phyloP scores from a whole-genome alignment of 2,329 filamentous ascomycete species.

The Colletotrichum scovillei region DNA sequence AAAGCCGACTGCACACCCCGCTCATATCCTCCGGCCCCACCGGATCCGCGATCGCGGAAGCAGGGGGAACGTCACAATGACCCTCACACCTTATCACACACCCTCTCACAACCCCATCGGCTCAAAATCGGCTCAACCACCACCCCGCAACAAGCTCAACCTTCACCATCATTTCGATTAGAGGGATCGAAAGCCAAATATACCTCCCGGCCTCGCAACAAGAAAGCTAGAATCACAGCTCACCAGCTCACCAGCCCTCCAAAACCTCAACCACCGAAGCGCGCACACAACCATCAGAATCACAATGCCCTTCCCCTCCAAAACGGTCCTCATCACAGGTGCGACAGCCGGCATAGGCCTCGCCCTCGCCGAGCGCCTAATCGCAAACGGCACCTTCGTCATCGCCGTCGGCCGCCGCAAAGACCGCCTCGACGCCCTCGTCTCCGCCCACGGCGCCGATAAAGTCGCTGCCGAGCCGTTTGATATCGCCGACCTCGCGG shows the following conservation, averaged over 20 bases:
- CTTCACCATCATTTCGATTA: too few relatives aligned
- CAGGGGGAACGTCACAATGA: neutral
- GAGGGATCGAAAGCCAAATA: too few relatives aligned
- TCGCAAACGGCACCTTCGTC: conserved; percentile 61
- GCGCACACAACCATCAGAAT: neutral
- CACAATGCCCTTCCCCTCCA: conserved; percentile 65
- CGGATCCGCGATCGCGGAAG: neutral
- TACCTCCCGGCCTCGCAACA: too few relatives aligned
- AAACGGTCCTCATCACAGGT: conserved; percentile 65
- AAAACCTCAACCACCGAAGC: too few relatives aligned
- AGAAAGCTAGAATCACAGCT: neutral
- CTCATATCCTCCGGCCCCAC: neutral
- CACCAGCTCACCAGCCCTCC: neutral
- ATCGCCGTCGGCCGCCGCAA: conserved; percentile 67
- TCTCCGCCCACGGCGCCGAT: conserved; percentile 56
- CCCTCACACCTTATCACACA: neutral
- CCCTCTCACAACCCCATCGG: neutral
- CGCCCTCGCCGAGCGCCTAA: conserved; percentile 54
- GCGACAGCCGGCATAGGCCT: conserved; percentile 65
- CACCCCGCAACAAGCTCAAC: too few relatives aligned
- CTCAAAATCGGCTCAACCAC: neutral
- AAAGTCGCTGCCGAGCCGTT: conserved; percentile 51
- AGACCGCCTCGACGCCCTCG: conserved; percentile 62
- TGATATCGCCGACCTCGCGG: conserved; percentile 56
- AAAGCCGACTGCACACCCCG: neutral